Conservation (phyloP, 1,139 yeast genomes). For the Scheffersomyces stambukii region DNA sequence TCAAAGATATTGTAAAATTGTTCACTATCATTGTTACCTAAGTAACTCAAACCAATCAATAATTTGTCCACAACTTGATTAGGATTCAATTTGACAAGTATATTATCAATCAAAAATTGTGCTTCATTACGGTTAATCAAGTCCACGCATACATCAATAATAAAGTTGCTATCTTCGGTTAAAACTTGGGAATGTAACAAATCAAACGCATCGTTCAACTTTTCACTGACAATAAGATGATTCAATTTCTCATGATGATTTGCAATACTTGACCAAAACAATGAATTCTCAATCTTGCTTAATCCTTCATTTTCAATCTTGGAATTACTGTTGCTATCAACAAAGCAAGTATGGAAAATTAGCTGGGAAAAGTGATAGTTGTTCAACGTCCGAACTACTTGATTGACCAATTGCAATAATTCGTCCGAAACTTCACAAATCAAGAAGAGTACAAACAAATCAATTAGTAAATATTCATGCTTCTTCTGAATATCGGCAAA, state of each 20-base stretch:
- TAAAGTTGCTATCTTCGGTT: slow-evolving; percentile 16
- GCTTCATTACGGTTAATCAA: slow-evolving; percentile 29
- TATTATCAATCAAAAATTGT: slow-evolving; percentile 17
- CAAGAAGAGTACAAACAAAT: slow-evolving; percentile 23
- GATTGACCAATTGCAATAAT: slow-evolving; percentile 23
- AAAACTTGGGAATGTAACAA: too few species aligned
- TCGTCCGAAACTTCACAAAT: slow-evolving; percentile 29
- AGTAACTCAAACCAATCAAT: slow-evolving; percentile 32
- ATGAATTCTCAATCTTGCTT: slow-evolving; percentile 18
- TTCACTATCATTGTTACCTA: slow-evolving; percentile 25
- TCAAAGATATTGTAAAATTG: slow-evolving; percentile 22
- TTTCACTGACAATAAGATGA: slow-evolving; percentile 15
- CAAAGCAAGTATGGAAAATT: slow-evolving; percentile 26
- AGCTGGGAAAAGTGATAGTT: slow-evolving; percentile 21
- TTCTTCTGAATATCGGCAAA: slow-evolving; percentile 23
- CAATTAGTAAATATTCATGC: slow-evolving; percentile 24
- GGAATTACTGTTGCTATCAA: slow-evolving; percentile 7
- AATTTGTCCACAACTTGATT: slow-evolving; percentile 17
- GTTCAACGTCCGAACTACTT: slow-evolving; percentile 20
- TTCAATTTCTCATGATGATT: slow-evolving; percentile 17
- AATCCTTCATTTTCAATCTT: slow-evolving; percentile 12
- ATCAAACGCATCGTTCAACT: slow-evolving; percentile 26
- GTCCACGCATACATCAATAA: slow-evolving; percentile 29
- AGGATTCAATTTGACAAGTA: slow-evolving; percentile 18
- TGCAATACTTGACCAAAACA: slow-evolving; percentile 26